Percentiles rank a stretch among this genome's conserved stretches.
phyloP scores from a whole-genome alignment of 352 stramenopile species.

The Globisporangium heterothallicum region DNA sequence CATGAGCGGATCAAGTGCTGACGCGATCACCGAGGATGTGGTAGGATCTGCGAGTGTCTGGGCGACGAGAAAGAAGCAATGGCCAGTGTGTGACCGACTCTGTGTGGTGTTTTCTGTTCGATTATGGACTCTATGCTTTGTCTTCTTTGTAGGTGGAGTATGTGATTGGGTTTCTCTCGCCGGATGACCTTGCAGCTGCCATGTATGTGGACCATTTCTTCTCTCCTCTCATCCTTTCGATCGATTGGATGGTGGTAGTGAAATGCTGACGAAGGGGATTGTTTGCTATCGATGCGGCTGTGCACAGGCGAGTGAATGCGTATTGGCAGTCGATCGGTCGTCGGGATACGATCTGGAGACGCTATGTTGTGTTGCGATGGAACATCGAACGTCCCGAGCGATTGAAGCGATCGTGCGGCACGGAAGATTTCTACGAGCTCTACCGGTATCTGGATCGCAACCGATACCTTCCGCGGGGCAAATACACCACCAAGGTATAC shows the following conservation, averaged over 20 bases:
- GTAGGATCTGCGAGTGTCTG: constrained; percentile 20
- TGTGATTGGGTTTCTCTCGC: constrained; percentile 50
- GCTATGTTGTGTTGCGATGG: constrained; percentile 44
- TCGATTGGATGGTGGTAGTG: too few relatives aligned
- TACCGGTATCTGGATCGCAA: constrained; percentile 59
- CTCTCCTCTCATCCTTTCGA: too few relatives aligned
- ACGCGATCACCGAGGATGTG: constrained; percentile 33
- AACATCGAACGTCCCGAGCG: constrained; percentile 36
- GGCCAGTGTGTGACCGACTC: too few relatives aligned
- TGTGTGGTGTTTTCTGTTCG: too few relatives aligned
- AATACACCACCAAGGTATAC: constrained; percentile 56
- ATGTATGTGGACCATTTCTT: constrained; percentile 49
- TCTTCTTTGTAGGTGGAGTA: constrained; percentile 40
- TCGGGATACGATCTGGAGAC: constrained; percentile 47
- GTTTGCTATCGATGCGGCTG: background rate
- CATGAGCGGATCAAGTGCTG: background rate
- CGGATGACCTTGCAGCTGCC: constrained; percentile 36
- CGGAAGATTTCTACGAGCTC: constrained; percentile 45
- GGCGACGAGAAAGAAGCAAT: too few relatives aligned
- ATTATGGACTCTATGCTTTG: too few relatives aligned
- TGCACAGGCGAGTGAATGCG: constrained; percentile 40
- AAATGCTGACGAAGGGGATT: too few relatives aligned
- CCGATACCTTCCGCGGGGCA: constrained; percentile 46
- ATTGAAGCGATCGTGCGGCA: constrained; percentile 38
- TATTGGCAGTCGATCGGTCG: constrained; percentile 45